Evolutionary conservation across 192 early-diverging fungal species (phyloP), one percentile per base, ranked within the genome.

Genomic region (Anaeromyces robustus): DNA sequence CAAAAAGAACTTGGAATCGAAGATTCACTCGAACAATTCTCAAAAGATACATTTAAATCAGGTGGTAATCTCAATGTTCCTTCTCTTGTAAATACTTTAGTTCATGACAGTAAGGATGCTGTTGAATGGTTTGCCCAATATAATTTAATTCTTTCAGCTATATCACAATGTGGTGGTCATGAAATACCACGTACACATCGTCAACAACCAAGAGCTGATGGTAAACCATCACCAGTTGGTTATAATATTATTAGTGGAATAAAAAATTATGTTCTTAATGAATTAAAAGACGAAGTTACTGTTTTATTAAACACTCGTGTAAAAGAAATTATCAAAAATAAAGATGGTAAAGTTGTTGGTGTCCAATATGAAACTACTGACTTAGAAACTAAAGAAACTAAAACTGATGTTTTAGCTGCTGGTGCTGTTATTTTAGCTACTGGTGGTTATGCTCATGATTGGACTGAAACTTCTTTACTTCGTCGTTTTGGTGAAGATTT

Each of bases 151-250:
- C 78, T 81, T 77, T 29, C 31, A 0, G 52, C 31, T 11, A 81
- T 81, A 2, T 77, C 43, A 7, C 29, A 30, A 31, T 78, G 80
- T 39, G 80, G 80, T 30, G 80, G 80, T 29, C 80, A 81, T 81
- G 29, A 29, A 30, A 34, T 81, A n/a, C n/a, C 80, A 22, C 30
- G 80, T 43, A 77, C 52, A 29, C 52, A 77, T 6, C 43, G 43
- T 41, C 30, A 77, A 77, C 26, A 29, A 78, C 78, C 37, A 37
- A 80, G 29, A 43, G 80, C 80, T 17, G 37, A 68, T n/a, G 52
- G 52, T 68, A 82, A 82, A 68, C 85, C 85, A 22, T 80, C 79
- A n/a, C 81, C 85, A 7, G 83, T 85, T 4, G 85, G 85, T 19
- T 85, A 81, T 81, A 83, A 85, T 78, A 84, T 85, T 31, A 84